Percentiles rank a stretch among this genome's conserved stretches.
These are phyloP conservation scores for Usnea hakonensis DNA, from an alignment of 495 filamentous ascomycete species.

Conservation along the genomic window DNA sequence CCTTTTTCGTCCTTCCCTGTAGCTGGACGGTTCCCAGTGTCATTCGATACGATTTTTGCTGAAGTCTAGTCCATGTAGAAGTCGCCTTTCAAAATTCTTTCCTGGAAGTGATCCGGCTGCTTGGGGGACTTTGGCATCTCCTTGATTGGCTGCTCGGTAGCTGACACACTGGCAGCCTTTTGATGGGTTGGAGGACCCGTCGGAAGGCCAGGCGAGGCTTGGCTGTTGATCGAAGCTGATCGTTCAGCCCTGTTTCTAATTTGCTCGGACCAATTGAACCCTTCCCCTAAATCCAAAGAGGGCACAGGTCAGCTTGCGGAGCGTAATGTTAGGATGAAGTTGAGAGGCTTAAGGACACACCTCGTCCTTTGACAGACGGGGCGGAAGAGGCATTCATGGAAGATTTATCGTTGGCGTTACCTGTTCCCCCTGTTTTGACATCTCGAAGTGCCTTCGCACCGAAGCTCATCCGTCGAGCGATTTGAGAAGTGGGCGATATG, in stretches of 20 bases:
- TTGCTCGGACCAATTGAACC: constrained; percentile 92
- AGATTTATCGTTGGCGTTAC: constrained; percentile 31
- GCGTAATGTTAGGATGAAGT: not conserved
- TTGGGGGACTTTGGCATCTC: constrained; percentile 62
- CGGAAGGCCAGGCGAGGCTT: constrained; percentile 26
- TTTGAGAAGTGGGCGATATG: constrained; percentile 59
- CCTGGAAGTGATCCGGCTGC: constrained; percentile 83
- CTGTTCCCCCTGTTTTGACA: constrained; percentile 47
- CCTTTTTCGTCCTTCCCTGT: not conserved
- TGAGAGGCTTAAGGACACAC: constrained; percentile 38
- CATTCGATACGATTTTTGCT: not conserved
- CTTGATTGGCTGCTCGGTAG: constrained; percentile 58
- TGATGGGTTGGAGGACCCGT: constrained; percentile 35
- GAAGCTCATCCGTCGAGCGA: constrained; percentile 82
- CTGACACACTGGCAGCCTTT: constrained; percentile 55
- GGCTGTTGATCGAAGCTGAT: constrained; percentile 53
- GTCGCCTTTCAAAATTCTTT: constrained; percentile 93
- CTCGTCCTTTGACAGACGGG: constrained; percentile 41
- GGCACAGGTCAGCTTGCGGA: constrained; percentile 45
- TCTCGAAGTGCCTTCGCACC: constrained; percentile 79
- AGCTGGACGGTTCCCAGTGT: not conserved
- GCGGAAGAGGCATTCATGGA: constrained; percentile 33
- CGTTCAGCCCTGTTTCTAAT: constrained; percentile 83
- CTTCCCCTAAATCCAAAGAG: constrained; percentile 63
- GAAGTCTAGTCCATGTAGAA: constrained; percentile 83